Base-by-base conservation (phyloP, 139 green algal species). In the Tetradesmus lagerheimii region DNA sequence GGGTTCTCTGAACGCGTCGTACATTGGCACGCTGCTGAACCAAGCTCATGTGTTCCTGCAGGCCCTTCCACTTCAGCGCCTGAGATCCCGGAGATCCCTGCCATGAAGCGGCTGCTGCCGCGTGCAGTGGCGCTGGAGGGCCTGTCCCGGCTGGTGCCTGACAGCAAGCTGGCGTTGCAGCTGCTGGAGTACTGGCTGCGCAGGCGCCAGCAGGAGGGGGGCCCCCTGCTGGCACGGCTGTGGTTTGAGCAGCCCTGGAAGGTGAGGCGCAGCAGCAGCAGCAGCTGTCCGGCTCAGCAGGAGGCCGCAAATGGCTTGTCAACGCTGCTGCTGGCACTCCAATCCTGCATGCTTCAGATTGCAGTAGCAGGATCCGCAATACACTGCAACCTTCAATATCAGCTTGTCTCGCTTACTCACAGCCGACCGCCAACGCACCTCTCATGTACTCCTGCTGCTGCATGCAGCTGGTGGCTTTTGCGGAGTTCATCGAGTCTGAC, bases 131-230 rank as follows among this genome's bases (percentile, higher is more conserved):
- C 85, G 0, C 38, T 90, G 37, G 87, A 87, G 35, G 85, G 39
- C 2, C 15, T 92, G 29, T 12, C 83, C 34, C n/a, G 66, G 41
- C 79, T 91, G 53, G 31, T 91, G 50, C 80, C 80, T 34, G 83
- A 89, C 77, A n/a, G 66, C 38, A 91, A 86, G 57, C 23, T 81
- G 47, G 89, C 88, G 35, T 34, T 76, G 4, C 80, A 78, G 27
- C 50, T 94, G 77, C 91, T 93, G 74, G 90, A 92, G 43, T 83
- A 94, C 88, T 95, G 93, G 93, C 57, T 92, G 2, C 47, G 57
- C 18, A 86, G 87, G 31, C 86, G 93, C 35, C 80, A 89, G n/a
- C 38, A 86, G 81, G 75, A 83, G 80, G 80, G 80, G 0, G 88
- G 88, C 14, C 88, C 88, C 12, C 80, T 91, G 66, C 78, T 91